Percentiles rank a stretch among this genome's conserved stretches.
These are phyloP conservation scores for Orbilia brochopaga DNA, from an alignment of 2,329 filamentous ascomycete genomes.

Conservation along the genomic window DNA sequence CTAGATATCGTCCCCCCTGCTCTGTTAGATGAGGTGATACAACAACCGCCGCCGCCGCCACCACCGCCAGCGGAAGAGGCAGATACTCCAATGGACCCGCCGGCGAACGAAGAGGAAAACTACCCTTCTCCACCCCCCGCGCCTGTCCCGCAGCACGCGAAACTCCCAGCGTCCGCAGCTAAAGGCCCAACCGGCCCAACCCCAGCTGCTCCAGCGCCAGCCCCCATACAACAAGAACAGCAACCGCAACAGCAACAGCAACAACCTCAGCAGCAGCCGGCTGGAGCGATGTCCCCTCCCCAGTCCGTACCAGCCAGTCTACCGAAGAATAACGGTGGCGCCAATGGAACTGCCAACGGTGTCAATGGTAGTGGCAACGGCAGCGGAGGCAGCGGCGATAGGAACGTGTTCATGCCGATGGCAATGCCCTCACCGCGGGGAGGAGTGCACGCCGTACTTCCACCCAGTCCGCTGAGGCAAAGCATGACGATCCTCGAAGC, in stretches of 20 bases:
- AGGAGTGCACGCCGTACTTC: constrained; percentile 31
- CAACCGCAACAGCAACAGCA: background rate
- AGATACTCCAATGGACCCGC: constrained; percentile 19
- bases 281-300: constrained; percentile 35
- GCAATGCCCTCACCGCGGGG: constrained; percentile 32
- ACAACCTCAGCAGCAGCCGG: background rate
- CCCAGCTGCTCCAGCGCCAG: constrained; percentile 5
- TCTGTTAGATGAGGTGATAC: constrained; percentile 27
- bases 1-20: background rate
- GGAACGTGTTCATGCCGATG: constrained; percentile 41
- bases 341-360: constrained; percentile 4
- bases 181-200: constrained; percentile 6
- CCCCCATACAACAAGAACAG: background rate
- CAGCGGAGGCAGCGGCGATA: no score
- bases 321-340: constrained; percentile 5
- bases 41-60: background rate
- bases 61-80: constrained; percentile 3
- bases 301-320: constrained; percentile 1
- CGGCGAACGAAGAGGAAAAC: constrained; percentile 10
- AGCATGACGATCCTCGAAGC: constrained; percentile 48
- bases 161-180: constrained; percentile 22
- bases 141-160: constrained; percentile 41
- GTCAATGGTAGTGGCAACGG: constrained; percentile 3
- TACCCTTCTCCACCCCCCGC: constrained; percentile 36
- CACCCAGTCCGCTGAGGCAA: constrained; percentile 45